A percentile compares a stretch with the other conserved stretches of the same genome.
phyloP scores from a whole-genome alignment of 495 filamentous ascomycete genomes.

The Podospora didyma region DNA sequence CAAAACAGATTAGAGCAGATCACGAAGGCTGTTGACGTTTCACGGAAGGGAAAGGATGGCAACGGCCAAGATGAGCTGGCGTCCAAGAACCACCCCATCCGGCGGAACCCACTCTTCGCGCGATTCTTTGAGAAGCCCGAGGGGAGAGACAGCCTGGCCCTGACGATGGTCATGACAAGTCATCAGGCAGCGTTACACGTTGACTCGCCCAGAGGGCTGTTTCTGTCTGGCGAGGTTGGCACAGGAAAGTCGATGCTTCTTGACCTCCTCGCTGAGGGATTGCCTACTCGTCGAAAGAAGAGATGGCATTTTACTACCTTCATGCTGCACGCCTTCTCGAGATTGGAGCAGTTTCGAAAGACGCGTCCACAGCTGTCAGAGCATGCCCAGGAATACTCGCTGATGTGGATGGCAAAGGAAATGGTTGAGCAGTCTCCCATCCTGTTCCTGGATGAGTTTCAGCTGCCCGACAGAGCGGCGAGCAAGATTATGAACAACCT shows the following conservation, averaged over 20 bases:
- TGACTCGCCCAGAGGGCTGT: slow-evolving; percentile 59
- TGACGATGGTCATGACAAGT: slow-evolving; percentile 55
- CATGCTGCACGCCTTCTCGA: slow-evolving; percentile 64
- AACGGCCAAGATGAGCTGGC: slow-evolving; percentile 30
- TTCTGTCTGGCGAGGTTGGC: slow-evolving; percentile 68
- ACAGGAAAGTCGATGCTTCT: slow-evolving; percentile 69
- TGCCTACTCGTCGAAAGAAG: slow-evolving; percentile 62
- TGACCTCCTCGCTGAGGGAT: slow-evolving; percentile 62
- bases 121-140: slow-evolving; percentile 36
- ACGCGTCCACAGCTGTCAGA: slow-evolving; percentile 25
- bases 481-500: slow-evolving; percentile 68
- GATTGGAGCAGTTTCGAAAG: slow-evolving; percentile 55
- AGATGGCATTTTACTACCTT: slow-evolving; percentile 75
- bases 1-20: slow-evolving; percentile 50
- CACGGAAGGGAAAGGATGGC: slow-evolving; percentile 5
- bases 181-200: slow-evolving; percentile 60
- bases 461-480: slow-evolving; percentile 64
- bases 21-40: slow-evolving; percentile 36
- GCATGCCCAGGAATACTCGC: slow-evolving; percentile 50
- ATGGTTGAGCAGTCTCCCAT: slow-evolving; percentile 64
- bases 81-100: slow-evolving; percentile 40
- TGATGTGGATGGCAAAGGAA: slow-evolving; percentile 64
- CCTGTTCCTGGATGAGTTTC: slow-evolving; percentile 71
- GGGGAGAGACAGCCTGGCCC: slow-evolving; percentile 47
- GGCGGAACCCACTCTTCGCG: slow-evolving; percentile 47